Conservation (phyloP, 2,329 filamentous ascomycete species). For the Conoideocrella luteorostrata region DNA sequence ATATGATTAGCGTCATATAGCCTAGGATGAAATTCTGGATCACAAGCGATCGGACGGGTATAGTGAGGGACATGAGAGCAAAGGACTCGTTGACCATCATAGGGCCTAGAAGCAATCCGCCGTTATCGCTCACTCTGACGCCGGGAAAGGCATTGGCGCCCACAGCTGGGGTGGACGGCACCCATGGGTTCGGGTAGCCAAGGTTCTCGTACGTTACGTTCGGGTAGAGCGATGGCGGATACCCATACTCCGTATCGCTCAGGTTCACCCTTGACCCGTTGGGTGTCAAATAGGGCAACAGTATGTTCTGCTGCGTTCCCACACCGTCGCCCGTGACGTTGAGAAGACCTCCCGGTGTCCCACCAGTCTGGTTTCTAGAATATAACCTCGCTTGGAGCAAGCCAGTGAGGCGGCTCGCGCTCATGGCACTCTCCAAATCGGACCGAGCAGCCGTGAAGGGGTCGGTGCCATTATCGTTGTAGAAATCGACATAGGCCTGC, state of each 20-base stretch:
- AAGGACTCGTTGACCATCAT: constrained; percentile 65
- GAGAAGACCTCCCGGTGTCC: constrained; percentile 45
- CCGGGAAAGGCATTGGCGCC: constrained; percentile 44
- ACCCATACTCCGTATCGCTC: constrained; percentile 58
- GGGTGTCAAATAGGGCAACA: constrained; percentile 52
- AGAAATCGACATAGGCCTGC: constrained; percentile 44
- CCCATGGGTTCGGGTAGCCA: constrained; percentile 31
- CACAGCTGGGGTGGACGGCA: constrained; percentile 34
- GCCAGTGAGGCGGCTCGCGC: constrained; percentile 47
- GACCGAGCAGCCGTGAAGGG: constrained; percentile 55
- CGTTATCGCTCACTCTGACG: constrained; percentile 42
- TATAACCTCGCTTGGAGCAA: constrained; percentile 70
- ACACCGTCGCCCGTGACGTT: constrained; percentile 52
- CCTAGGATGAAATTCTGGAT: constrained; percentile 60
- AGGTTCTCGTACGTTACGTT: constrained; percentile 62
- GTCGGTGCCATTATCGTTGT: constrained; percentile 42
- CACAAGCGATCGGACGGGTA: constrained; percentile 64
- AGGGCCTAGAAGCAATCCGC: constrained; percentile 69
- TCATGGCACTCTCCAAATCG: constrained; percentile 69
- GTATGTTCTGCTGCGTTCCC: constrained; percentile 34
- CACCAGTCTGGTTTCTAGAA: constrained; percentile 58
- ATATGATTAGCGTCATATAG: constrained; percentile 76
- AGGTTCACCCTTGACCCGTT: constrained; percentile 56
- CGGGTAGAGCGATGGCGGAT: constrained; percentile 67
- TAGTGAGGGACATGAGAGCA: constrained; percentile 72